Evolutionary conservation across 768 basidiomycete species (phyloP).

Genomic region (Xerocomus brunneocitrinus): DNA sequence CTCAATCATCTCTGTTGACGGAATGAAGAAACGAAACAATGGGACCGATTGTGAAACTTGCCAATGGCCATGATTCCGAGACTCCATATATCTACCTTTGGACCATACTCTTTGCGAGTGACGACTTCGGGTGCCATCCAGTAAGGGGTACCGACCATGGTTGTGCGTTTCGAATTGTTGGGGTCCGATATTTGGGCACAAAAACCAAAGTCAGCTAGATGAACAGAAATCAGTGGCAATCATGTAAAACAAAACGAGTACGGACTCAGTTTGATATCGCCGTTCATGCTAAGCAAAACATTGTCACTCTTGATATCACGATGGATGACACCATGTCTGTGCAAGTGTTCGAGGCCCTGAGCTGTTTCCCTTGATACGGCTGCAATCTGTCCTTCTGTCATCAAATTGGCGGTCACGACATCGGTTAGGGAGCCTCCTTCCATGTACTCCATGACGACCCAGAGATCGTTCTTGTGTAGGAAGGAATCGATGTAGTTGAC

Average conservation of each 20-base stretch:
- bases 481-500: conserved; percentile 99
- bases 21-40: conserved; percentile 5
- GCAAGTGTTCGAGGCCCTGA: conserved; percentile 91
- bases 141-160: conserved; percentile 98
- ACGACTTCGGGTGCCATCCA: conserved; percentile 99
- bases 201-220: conserved; percentile 94
- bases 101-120: conserved; percentile 94
- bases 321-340: conserved; percentile 95
- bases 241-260: conserved; percentile 18
- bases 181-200: conserved; percentile 92
- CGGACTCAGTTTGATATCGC: conserved; percentile 97
- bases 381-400: conserved; percentile 98
- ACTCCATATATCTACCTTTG: conserved; percentile 98
- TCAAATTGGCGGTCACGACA: conserved; percentile 82
- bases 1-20: conserved; percentile 85
- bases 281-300: conserved; percentile 84
- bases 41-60: conserved; percentile 30
- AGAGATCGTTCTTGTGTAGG: conserved; percentile 94
- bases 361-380: conserved; percentile 91
- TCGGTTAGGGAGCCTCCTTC: conserved; percentile 94
- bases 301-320: conserved; percentile 99
- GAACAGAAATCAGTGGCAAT: conserved; percentile 2
- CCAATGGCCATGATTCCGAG: conserved; percentile 96
- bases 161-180: conserved; percentile 88
- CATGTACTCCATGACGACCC: conserved; percentile 99